A percentile compares a stretch with the other conserved stretches of the same genome.
Conservation (phyloP, 345 rosid genomes). For the Hypericum androsaemum region DNA sequence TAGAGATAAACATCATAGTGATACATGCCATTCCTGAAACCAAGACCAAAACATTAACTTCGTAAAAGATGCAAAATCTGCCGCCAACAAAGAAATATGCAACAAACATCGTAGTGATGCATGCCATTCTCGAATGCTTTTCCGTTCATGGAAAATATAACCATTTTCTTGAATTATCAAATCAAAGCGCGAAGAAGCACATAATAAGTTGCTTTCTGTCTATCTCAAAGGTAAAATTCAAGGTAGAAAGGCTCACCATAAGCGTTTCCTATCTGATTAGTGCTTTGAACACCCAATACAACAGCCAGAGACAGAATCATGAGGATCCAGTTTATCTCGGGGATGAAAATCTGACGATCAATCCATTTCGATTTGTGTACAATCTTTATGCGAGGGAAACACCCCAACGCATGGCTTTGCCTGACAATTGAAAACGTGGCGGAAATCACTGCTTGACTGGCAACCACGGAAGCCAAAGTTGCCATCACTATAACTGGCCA, state of each 20-base stretch:
- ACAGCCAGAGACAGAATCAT: slow-evolving; percentile 75
- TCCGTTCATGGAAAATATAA: too few species aligned
- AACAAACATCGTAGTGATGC: slow-evolving; percentile 49
- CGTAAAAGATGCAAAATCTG: too few species aligned
- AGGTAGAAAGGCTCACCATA: slow-evolving; percentile 43
- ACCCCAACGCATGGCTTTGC: slow-evolving; percentile 79
- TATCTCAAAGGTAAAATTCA: too few species aligned
- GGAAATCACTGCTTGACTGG: slow-evolving; percentile 77
- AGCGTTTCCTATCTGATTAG: slow-evolving; percentile 60
- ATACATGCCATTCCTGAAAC: slow-evolving; percentile 73
- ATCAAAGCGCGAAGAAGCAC: too few species aligned
- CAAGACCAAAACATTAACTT: too few species aligned
- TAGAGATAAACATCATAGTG: slow-evolving; percentile 49
- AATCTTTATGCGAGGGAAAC: slow-evolving; percentile 90
- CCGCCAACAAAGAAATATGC: too few species aligned
- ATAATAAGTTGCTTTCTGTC: too few species aligned
- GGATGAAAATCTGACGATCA: slow-evolving; percentile 76
- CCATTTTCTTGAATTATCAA: too few species aligned
- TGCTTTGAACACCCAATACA: slow-evolving; percentile 49
- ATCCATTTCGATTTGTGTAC: slow-evolving; percentile 79
- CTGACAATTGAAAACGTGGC: slow-evolving; percentile 69
- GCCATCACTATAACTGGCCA: slow-evolving; percentile 78
- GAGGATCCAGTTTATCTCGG: slow-evolving; percentile 92
- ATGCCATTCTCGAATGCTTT: slow-evolving; percentile 83
- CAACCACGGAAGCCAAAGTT: slow-evolving; percentile 66